These are phyloP conservation scores for Veloporphyrellus conicus DNA, from an alignment of 1,284 basidiomycete species.

Conservation along the genomic window DNA sequence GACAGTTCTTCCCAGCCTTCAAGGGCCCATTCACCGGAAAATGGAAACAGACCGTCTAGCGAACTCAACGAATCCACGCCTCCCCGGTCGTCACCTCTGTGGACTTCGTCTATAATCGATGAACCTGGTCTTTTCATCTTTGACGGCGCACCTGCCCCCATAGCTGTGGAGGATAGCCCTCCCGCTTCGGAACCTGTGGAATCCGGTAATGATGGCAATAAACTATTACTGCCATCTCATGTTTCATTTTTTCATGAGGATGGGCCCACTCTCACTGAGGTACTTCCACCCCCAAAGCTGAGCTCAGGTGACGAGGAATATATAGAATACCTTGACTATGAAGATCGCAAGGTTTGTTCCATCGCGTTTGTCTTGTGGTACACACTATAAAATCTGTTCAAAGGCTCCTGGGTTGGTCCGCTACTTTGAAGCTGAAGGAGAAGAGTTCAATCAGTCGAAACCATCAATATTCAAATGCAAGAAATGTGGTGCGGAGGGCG, in stretches of 20 bases:
- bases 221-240: conserved; percentile 59
- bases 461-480: conserved; percentile 58
- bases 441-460: conserved; percentile 37
- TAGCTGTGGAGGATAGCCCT: conserved; percentile 14
- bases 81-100: conserved; percentile 1
- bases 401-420: conserved; percentile 46
- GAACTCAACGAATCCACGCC: background rate
- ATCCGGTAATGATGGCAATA: conserved; percentile 16
- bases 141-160: conserved; percentile 43
- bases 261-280: conserved; percentile 40
- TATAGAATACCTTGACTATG: conserved; percentile 72
- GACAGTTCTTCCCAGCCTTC: conserved; percentile 16
- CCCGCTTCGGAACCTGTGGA: conserved; percentile 4
- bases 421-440: conserved; percentile 55
- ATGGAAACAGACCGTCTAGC: background rate
- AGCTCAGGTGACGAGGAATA: conserved; percentile 53
- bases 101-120: conserved; percentile 9
- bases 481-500: conserved; percentile 65
- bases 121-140: conserved; percentile 46
- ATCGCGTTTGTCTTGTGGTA: background rate
- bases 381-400: conserved; percentile 10
- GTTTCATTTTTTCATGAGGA: conserved; percentile 48
- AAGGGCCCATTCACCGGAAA: conserved; percentile 19
- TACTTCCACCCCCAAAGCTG: conserved; percentile 38
- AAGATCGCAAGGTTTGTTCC: conserved; percentile 52